Percentiles rank a stretch among this genome's conserved stretches.
phyloP scores from a whole-genome alignment of 305 asterid species.

The Striga hermonthica region DNA sequence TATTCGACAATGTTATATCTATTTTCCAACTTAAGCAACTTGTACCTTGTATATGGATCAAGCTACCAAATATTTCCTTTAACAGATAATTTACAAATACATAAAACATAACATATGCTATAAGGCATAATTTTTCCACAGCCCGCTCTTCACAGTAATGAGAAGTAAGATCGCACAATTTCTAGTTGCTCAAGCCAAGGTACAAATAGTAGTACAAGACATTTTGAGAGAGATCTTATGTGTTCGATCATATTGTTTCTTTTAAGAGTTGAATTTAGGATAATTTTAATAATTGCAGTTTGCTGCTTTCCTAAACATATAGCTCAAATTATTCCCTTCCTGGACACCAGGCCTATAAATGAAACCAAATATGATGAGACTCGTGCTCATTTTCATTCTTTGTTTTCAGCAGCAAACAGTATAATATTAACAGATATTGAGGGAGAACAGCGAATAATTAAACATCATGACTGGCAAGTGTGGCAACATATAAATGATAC shows the following conservation, averaged over 20 bases:
- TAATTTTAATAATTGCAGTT: too few relatives aligned
- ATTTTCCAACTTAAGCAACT: background rate
- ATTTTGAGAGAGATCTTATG: too few relatives aligned
- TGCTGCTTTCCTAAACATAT: too few relatives aligned
- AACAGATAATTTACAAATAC: background rate
- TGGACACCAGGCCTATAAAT: background rate
- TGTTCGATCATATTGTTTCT: too few relatives aligned
- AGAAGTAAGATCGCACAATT: background rate
- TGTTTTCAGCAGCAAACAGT: background rate
- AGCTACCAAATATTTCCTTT: constrained; percentile 3
- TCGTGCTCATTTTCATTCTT: background rate
- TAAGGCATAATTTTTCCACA: background rate
- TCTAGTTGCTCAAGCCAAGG: background rate
- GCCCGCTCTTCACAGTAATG: background rate
- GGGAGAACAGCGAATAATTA: background rate
- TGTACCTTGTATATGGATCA: background rate
- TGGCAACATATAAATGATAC: too few relatives aligned
- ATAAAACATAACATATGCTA: background rate
- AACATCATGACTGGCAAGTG: background rate
- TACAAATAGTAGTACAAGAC: too few relatives aligned
- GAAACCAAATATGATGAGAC: background rate
- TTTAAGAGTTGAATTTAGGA: too few relatives aligned
- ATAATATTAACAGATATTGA: constrained; percentile 4
- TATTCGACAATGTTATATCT: background rate
- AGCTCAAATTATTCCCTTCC: background rate